Percentiles rank a stretch among this genome's conserved stretches.
These are phyloP conservation scores for Beauveria pseudobassiana DNA, from an alignment of 2,329 filamentous ascomycete genomes.

Conservation along the genomic window DNA sequence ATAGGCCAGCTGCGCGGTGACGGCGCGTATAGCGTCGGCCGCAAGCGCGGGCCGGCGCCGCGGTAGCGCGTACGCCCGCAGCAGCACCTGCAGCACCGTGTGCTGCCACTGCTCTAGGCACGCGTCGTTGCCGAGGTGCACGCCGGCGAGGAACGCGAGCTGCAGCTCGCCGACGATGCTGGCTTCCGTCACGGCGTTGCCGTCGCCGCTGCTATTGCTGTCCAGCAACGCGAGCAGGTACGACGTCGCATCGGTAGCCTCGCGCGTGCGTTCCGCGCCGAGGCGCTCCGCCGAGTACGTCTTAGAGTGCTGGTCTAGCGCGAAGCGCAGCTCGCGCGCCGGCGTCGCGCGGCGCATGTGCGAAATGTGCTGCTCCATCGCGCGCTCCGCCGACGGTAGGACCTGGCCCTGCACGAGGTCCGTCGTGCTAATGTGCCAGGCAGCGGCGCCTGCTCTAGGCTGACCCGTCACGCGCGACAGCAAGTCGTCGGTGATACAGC, in stretches of 20 bases:
- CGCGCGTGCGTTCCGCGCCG: constrained; percentile 32
- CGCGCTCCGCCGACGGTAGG: constrained; percentile 29
- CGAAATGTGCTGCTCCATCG: constrained; percentile 32
- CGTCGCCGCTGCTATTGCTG: neutral
- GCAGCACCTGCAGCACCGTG: constrained; percentile 41
- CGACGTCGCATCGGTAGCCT: constrained; percentile 40
- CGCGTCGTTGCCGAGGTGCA: constrained; percentile 49
- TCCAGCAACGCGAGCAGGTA: constrained; percentile 36
- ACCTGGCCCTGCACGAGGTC: constrained; percentile 42
- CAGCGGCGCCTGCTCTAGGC: constrained; percentile 19
- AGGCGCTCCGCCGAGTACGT: constrained; percentile 33
- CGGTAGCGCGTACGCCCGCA: constrained; percentile 42
- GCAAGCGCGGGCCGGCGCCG: constrained; percentile 35
- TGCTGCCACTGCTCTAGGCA: constrained; percentile 58
- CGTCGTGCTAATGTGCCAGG: constrained; percentile 47
- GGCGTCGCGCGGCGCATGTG: constrained; percentile 26
- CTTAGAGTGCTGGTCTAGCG: constrained; percentile 35
- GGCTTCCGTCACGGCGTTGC: constrained; percentile 21
- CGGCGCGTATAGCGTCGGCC: constrained; percentile 37
- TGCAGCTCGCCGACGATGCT: constrained; percentile 54
- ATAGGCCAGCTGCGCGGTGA: constrained; percentile 50
- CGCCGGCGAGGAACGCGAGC: constrained; percentile 50
- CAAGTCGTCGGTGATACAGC: constrained; percentile 35
- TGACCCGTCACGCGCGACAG: constrained; percentile 39
- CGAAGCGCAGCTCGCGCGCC: constrained; percentile 38